A percentile compares a stretch with the other conserved stretches of the same genome.
These are phyloP conservation scores for Hypoxylon sp. DNA, from an alignment of 2,329 filamentous ascomycete genomes.

Conservation along the genomic window DNA sequence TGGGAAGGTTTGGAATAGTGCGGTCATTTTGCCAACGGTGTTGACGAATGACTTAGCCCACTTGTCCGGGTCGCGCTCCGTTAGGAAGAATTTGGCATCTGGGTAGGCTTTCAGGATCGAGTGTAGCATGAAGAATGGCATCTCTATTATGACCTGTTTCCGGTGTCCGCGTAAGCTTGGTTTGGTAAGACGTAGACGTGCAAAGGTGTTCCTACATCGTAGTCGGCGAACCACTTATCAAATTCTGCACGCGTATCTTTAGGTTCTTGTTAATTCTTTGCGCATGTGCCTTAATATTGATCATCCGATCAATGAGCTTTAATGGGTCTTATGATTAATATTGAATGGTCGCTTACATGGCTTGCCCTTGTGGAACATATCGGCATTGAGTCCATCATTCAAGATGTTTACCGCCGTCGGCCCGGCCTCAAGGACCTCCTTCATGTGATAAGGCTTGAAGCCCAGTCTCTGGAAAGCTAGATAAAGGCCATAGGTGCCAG, in stretches of 20 bases:
- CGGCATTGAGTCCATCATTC: conserved; percentile 52
- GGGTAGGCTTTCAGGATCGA: conserved; percentile 54
- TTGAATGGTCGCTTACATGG: conserved; percentile 48
- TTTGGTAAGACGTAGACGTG: neutral
- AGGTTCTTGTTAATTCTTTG: conserved; percentile 9
- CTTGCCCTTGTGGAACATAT: conserved; percentile 49
- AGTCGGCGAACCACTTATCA: conserved; percentile 59
- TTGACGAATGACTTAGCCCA: conserved; percentile 55
- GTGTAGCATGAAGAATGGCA: conserved; percentile 54
- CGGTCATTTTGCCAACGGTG: conserved; percentile 44
- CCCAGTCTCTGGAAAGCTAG: conserved; percentile 55
- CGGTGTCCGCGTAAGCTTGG: conserved; percentile 1
- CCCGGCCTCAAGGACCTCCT: conserved; percentile 50
- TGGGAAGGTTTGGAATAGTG: conserved; percentile 42
- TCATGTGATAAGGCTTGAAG: conserved; percentile 57
- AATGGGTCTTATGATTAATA: neutral
- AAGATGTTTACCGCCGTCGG: conserved; percentile 48
- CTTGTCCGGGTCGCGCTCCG: conserved; percentile 55
- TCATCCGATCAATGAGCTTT: neutral
- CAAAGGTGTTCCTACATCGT: conserved; percentile 52
- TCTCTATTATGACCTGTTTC: conserved; percentile 50
- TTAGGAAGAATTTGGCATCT: conserved; percentile 57
- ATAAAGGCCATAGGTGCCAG: conserved; percentile 57
- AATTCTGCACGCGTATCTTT: conserved; percentile 56
- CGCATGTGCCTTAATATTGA: neutral